Conservation (phyloP, 345 rosid genomes). For the Lepidium africanum region DNA sequence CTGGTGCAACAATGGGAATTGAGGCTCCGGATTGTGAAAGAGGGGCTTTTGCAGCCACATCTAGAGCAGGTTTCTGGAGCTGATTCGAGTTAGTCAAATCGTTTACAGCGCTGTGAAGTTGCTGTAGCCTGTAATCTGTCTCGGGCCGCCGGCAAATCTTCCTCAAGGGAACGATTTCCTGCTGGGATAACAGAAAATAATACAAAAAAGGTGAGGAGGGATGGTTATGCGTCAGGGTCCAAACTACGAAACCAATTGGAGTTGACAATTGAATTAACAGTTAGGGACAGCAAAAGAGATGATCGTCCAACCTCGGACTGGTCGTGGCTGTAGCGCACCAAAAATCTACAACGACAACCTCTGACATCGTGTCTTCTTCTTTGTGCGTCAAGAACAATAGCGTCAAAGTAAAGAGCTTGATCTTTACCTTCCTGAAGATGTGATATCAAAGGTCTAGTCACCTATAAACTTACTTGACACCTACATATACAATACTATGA, state of each 20-base stretch:
- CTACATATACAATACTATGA: neutral
- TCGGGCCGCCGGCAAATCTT: slow-evolving; percentile 96
- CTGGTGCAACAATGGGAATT: slow-evolving; percentile 15
- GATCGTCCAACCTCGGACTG: slow-evolving; percentile 68
- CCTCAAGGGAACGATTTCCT: slow-evolving; percentile 97
- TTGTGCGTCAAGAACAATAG: slow-evolving; percentile 95
- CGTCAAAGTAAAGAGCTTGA: slow-evolving; percentile 96
- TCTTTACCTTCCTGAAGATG: slow-evolving; percentile 90
- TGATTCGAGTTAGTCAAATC: slow-evolving; percentile 33
- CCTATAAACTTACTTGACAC: neutral
- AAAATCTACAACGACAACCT: slow-evolving; percentile 97
- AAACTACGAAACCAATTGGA: neutral
- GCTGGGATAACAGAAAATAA: slow-evolving; percentile 24
- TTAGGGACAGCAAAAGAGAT: slow-evolving; percentile 4
- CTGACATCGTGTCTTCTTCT: slow-evolving; percentile 95
- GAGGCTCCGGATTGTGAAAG: slow-evolving; percentile 5
- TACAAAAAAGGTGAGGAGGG: slow-evolving; percentile 15
- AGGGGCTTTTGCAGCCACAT: slow-evolving; percentile 4
- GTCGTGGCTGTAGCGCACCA: slow-evolving; percentile 96
- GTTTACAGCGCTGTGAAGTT: slow-evolving; percentile 59
- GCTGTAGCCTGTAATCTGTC: slow-evolving; percentile 97
- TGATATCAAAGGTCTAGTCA: neutral
- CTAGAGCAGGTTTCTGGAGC: slow-evolving; percentile 19
- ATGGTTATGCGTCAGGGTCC: slow-evolving; percentile 2
- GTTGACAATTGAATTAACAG: neutral